These are phyloP conservation scores for Blastomyces percursus DNA, from an alignment of 2,329 filamentous ascomycete genomes.

Conservation along the genomic window DNA sequence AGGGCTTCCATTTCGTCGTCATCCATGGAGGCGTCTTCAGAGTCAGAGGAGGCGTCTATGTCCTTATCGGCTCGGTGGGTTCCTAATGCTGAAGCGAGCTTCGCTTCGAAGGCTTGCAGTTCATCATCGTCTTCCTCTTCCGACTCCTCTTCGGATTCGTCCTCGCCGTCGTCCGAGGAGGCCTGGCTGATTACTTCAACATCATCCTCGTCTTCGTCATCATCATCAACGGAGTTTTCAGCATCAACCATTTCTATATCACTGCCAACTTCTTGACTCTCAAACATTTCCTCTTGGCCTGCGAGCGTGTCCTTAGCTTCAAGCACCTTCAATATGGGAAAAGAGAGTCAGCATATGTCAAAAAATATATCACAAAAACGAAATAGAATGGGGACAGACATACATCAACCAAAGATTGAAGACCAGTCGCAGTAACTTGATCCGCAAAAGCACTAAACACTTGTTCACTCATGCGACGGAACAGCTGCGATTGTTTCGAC, in stretches of 20 bases:
- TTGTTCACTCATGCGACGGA: slow-evolving; percentile 76
- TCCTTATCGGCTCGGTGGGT: slow-evolving; percentile 53
- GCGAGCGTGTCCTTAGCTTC: slow-evolving; percentile 67
- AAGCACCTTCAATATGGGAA: slow-evolving; percentile 55
- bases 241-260: slow-evolving; percentile 25
- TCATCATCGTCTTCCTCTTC: slow-evolving; percentile 19
- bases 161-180: slow-evolving; percentile 54
- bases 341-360: slow-evolving; percentile 12
- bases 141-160: slow-evolving; percentile 26
- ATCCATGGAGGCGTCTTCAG: slow-evolving; percentile 68
- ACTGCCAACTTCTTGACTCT: slow-evolving; percentile 46
- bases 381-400: slow-evolving; percentile 7
- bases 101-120: slow-evolving; percentile 28
- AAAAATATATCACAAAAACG: not conserved
- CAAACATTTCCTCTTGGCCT: slow-evolving; percentile 79
- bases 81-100: slow-evolving; percentile 66
- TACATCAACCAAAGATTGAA: slow-evolving; percentile 50
- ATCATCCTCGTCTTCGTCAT: slow-evolving; percentile 10
- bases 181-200: slow-evolving; percentile 37
- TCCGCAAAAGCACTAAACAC: slow-evolving; percentile 75
- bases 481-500: slow-evolving; percentile 70
- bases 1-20: slow-evolving; percentile 92
- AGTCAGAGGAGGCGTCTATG: slow-evolving; percentile 46
- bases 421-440: slow-evolving; percentile 59
- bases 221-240: slow-evolving; percentile 11